phyloP scores from a whole-genome alignment of 352 stramenopile genomes.

The Phytophthora palmivora region DNA sequence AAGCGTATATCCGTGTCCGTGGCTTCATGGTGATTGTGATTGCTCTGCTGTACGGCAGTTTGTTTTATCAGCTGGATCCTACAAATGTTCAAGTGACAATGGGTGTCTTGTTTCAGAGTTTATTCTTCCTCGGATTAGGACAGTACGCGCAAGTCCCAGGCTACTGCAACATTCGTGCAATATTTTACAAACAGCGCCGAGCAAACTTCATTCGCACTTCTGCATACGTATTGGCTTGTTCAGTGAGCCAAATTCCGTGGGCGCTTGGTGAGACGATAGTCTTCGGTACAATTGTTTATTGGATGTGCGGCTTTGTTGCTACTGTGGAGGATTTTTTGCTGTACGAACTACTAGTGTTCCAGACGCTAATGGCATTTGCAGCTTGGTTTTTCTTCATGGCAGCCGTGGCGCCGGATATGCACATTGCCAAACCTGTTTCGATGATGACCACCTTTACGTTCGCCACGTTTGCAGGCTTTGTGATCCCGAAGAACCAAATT shows the following conservation, averaged over 20 bases:
- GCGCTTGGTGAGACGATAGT: conserved; percentile 53
- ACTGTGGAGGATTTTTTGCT: conserved; percentile 31
- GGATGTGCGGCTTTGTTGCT: conserved; percentile 61
- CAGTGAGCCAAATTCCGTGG: conserved; percentile 62
- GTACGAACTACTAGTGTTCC: conserved; percentile 40
- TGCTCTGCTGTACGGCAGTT: conserved; percentile 40
- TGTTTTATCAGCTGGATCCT: conserved; percentile 51
- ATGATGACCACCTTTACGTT: conserved; percentile 35
- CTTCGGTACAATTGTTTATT: no score
- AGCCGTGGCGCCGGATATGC: conserved; percentile 22
- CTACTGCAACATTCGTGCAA: conserved; percentile 51
- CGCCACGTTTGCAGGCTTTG: conserved; percentile 55
- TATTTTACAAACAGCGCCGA: conserved; percentile 89
- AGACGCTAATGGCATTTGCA: conserved; percentile 43
- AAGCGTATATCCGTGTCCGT: conserved; percentile 36
- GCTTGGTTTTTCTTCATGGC: conserved; percentile 52
- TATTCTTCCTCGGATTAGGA: conserved; percentile 77
- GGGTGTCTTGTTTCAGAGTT: conserved; percentile 72
- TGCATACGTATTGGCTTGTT: conserved; percentile 58
- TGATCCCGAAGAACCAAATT: conserved; percentile 19
- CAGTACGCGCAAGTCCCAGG: conserved; percentile 71
- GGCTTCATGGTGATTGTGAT: conserved; percentile 42
- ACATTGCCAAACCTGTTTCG: conserved; percentile 35
- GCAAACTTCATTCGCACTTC: no score
- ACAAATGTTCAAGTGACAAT: conserved; percentile 42